Evolutionary conservation across 108 stramenopile species (phyloP).

Genomic region (Discostella pseudostelligera): DNA sequence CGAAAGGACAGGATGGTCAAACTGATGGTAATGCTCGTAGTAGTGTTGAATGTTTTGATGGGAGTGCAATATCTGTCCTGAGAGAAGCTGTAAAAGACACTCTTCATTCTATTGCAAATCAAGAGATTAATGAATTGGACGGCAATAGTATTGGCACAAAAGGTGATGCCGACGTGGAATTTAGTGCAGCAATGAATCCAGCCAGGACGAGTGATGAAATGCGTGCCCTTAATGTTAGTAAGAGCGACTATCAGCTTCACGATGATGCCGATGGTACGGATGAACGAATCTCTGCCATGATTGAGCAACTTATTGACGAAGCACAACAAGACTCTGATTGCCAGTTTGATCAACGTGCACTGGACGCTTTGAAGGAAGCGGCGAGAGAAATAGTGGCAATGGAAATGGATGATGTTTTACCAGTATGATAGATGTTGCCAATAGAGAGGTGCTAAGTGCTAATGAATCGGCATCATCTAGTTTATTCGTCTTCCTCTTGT

Average conservation of each 20-base stretch:
- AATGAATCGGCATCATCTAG: too few species aligned
- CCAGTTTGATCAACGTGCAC: slow-evolving; percentile 12
- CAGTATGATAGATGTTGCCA: too few species aligned
- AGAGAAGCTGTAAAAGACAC: slow-evolving; percentile 25
- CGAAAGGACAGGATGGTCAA: not conserved
- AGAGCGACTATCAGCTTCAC: not conserved
- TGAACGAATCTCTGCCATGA: slow-evolving; percentile 3
- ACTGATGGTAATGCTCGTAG: slow-evolving; percentile 32
- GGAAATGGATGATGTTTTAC: not conserved
- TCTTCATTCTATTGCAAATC: slow-evolving; percentile 2
- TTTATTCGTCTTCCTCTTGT: slow-evolving; percentile 3
- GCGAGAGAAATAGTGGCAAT: slow-evolving; percentile 3
- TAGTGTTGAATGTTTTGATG: too few species aligned
- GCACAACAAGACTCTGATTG: slow-evolving; percentile 8
- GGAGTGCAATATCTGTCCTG: slow-evolving; percentile 14
- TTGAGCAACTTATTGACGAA: slow-evolving; percentile 19
- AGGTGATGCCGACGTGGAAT: not conserved
- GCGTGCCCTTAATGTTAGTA: not conserved
- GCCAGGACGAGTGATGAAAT: too few species aligned
- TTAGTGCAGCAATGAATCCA: too few species aligned
- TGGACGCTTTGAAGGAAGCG: slow-evolving; percentile 21
- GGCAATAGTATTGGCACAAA: not conserved
- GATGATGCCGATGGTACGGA: not conserved
- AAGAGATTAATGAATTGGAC: not conserved
- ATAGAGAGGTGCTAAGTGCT: too few species aligned